phyloP scores from a whole-genome alignment of 352 stramenopile species.

The Pythium biforme region DNA sequence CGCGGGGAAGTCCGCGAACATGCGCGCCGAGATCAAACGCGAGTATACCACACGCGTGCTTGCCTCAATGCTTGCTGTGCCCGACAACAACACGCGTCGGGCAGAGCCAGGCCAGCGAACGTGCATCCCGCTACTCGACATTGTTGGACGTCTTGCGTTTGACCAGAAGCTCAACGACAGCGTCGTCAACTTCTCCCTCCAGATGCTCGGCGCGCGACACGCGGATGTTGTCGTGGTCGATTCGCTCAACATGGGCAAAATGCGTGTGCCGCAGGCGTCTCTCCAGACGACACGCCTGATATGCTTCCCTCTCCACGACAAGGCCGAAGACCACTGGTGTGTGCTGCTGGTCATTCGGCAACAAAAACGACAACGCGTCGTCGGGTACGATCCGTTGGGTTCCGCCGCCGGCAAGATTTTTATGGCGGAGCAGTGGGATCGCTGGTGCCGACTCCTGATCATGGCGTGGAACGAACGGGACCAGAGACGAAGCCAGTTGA shows the following conservation, averaged over 20 bases:
- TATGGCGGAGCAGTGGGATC: background rate
- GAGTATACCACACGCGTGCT: background rate
- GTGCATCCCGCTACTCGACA: background rate
- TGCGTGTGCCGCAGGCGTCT: background rate
- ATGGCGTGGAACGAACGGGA: background rate
- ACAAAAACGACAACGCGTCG: background rate
- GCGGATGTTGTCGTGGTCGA: background rate
- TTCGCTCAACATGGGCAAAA: background rate
- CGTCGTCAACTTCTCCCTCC: conserved; percentile 2
- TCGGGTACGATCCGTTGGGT: background rate
- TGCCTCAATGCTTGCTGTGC: background rate
- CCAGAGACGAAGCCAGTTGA: background rate
- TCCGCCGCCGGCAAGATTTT: background rate
- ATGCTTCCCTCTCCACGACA: background rate
- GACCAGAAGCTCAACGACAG: background rate
- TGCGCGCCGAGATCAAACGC: background rate
- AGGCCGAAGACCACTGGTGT: background rate
- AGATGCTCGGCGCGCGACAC: background rate
- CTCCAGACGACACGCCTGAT: background rate
- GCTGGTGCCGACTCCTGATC: background rate
- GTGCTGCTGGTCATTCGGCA: background rate
- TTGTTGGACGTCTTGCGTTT: background rate
- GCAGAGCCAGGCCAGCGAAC: background rate
- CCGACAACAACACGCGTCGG: background rate
- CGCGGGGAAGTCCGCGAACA: background rate